These are phyloP conservation scores for Thuidium tamariscinum DNA, from an alignment of 225 moss, liverwort and hornwort genomes.

Conservation along the genomic window DNA sequence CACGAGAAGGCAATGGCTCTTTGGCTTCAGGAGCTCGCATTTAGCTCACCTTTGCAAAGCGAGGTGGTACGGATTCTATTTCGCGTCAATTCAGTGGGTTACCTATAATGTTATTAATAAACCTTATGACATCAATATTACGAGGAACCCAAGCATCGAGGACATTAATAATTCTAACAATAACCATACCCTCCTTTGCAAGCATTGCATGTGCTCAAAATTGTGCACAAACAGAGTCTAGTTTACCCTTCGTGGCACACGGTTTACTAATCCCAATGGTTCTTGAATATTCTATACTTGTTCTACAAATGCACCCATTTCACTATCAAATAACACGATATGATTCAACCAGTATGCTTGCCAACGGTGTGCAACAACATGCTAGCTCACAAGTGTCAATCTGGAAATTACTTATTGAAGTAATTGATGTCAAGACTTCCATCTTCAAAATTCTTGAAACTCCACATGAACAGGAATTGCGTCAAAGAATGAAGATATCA, in stretches of 20 bases:
- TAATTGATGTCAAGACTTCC: neutral
- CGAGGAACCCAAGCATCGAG: neutral
- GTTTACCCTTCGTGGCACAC: neutral
- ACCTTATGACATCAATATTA: neutral
- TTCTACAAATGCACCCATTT: neutral
- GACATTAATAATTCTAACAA: neutral
- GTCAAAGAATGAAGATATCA: neutral
- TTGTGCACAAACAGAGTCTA: neutral
- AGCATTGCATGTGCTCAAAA: neutral
- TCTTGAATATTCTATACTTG: neutral
- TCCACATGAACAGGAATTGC: neutral
- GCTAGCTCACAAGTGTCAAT: neutral
- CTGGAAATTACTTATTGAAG: neutral
- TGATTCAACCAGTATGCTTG: neutral
- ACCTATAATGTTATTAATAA: neutral
- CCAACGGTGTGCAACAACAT: neutral
- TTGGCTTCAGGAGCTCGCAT: neutral
- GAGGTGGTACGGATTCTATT: neutral
- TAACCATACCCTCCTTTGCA: neutral
- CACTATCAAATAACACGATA: neutral
- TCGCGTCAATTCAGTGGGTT: neutral
- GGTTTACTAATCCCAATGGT: neutral
- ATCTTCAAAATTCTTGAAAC: neutral
- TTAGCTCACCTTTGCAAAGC: neutral
- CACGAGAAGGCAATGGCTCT: neutral